Conservation (phyloP, 2,329 filamentous ascomycete genomes). For the Byssochlamys sp. region DNA sequence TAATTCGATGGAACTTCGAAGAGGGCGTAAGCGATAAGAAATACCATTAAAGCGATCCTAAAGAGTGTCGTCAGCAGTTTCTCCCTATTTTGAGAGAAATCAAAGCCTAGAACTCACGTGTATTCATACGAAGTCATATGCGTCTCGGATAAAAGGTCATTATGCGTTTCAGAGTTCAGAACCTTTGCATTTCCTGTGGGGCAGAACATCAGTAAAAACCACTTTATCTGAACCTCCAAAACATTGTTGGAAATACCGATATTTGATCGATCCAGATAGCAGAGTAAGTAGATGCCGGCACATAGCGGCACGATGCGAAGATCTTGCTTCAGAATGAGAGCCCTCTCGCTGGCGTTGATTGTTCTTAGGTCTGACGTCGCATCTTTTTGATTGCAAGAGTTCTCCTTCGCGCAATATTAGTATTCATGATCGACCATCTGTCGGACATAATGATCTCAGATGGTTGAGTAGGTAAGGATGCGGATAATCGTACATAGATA, state of each 20-base stretch:
- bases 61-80: conserved; percentile 4
- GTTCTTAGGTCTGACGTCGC: conserved; percentile 5
- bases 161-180: conserved; percentile 49
- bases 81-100: background rate
- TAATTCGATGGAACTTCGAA: conserved; percentile 44
- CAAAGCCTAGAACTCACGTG: conserved; percentile 29
- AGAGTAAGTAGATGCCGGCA: conserved; percentile 57
- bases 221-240: background rate
- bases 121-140: conserved; percentile 54
- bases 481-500: background rate
- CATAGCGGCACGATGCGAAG: conserved; percentile 53
- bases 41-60: conserved; percentile 40
- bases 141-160: conserved; percentile 56
- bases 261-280: conserved; percentile 59
- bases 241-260: conserved; percentile 41
- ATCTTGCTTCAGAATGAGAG: conserved; percentile 51
- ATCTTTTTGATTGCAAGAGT: background rate
- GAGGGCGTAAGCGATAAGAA: conserved; percentile 40
- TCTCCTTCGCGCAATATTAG: background rate
- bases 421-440: background rate
- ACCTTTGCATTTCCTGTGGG: conserved; percentile 50
- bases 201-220: conserved; percentile 5
- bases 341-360: conserved; percentile 14
- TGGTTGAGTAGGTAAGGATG: background rate
- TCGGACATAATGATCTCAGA: no score